A percentile compares a stretch with the other conserved stretches of the same genome.
Conservation (phyloP, 2,329 filamentous ascomycete species). For the Colletotrichum melonis region DNA sequence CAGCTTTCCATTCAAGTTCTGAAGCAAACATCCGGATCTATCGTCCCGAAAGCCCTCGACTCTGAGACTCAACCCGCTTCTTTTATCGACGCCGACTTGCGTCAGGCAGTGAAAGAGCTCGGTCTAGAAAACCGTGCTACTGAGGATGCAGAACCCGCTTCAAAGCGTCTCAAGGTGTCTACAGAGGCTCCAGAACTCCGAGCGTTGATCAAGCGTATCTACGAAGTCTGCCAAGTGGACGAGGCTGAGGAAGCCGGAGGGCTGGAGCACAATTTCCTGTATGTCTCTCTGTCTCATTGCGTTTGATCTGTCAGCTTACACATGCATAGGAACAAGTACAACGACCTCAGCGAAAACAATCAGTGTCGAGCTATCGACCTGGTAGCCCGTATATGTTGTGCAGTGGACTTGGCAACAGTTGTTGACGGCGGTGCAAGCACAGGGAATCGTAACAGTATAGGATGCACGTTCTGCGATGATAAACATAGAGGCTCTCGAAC, state of each 20-base stretch:
- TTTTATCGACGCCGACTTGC: conserved; percentile 42
- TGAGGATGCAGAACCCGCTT: conserved; percentile 37
- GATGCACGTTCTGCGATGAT: conserved; percentile 12
- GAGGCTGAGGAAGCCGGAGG: conserved; percentile 41
- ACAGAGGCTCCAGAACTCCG: conserved; percentile 38
- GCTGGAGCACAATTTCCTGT: conserved; percentile 57
- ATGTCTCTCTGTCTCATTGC: conserved; percentile 42
- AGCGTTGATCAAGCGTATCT: conserved; percentile 39
- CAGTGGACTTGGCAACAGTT: conserved; percentile 55
- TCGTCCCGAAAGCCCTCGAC: conserved; percentile 37
- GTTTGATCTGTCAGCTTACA: not conserved
- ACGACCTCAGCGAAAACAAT: conserved; percentile 57
- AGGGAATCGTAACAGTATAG: not conserved
- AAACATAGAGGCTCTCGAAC: not conserved
- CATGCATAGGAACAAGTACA: conserved; percentile 53
- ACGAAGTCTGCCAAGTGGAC: conserved; percentile 44
- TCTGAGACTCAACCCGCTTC: conserved; percentile 36
- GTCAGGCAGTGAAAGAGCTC: conserved; percentile 39
- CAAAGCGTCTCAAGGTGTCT: conserved; percentile 47
- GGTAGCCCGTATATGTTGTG: conserved; percentile 69
- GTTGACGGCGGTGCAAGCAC: not conserved
- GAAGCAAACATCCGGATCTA: conserved; percentile 38
- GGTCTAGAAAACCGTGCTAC: conserved; percentile 27
- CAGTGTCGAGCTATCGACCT: conserved; percentile 65
- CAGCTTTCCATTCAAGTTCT: conserved; percentile 46